Base-by-base conservation (phyloP, 73 alveolate species). In the Breviolum minutum region DNA sequence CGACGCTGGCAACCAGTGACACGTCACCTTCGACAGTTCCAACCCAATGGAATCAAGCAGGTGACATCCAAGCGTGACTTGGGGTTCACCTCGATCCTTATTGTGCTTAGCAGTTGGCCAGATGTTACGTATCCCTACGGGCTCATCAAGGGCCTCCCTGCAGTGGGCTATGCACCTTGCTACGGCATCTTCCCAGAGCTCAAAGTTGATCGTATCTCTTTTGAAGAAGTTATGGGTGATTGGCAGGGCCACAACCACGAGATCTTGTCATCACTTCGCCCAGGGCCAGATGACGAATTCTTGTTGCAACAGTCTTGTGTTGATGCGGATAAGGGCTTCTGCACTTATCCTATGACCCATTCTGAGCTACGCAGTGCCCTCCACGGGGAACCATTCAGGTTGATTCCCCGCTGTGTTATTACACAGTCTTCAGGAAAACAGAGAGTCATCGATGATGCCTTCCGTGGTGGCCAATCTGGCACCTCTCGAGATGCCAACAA, bases 381-480 rank as follows among this genome's bases (percentile, higher is more conserved):
- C 8, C 27, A 16, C 29, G 90, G 90, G 90, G 4, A 32, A 30
- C 90, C 90, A 16, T 14, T 19, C 14, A 68, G 90, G 8, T 40
- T 81, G 40, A 84, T 84, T 20, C 94, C 48, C 94, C 54, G 26
- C 20, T 76, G 26, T 84, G 77, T 7, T 54, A n/a, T n/a, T n/a
- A n/a, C n/a, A n/a, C n/a, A n/a, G n/a, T n/a, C n/a, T n/a, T n/a
- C n/a, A n/a, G n/a, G n/a, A n/a, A n/a, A n/a, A n/a, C 77, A 73
- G 62, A 84, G 77, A 61, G 7, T 84, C 32, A 54, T 60, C 77
- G 94, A 84, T 76, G 63, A 84, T 20, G 94, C 94, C 8, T n/a
- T 19, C 13, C 48, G 61, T 7, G 63, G 94, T 0, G 94, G 79
- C 7, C 94, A 54, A 60, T 60, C 63, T 7, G 94, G 24, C 24